Percentiles rank a stretch among this genome's conserved stretches.
phyloP scores from a whole-genome alignment of 305 asterid species.

The Fraxinus albicans region DNA sequence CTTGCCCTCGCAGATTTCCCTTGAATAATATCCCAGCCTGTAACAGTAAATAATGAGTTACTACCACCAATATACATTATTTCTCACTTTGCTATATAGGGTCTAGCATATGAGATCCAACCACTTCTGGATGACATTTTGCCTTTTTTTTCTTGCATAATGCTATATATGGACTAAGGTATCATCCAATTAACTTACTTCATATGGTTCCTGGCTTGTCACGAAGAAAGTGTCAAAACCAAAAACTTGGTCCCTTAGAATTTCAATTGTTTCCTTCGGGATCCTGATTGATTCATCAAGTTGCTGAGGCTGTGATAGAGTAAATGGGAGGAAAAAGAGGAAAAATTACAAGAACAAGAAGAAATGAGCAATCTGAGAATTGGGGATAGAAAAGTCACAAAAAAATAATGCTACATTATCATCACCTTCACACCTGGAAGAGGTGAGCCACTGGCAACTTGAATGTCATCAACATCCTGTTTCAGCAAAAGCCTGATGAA shows the following conservation, averaged over 20 bases:
- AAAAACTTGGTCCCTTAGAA: conserved; percentile 87
- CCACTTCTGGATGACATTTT: background rate
- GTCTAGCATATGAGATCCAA: background rate
- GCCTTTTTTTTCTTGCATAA: background rate
- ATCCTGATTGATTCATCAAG: conserved; percentile 77
- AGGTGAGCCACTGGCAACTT: conserved; percentile 88
- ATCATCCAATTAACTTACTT: conserved; percentile 53
- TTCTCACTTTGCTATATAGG: background rate
- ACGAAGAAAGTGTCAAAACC: conserved; percentile 95
- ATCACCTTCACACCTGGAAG: conserved; percentile 99
- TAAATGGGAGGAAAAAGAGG: conserved; percentile 26
- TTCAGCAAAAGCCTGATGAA: conserved; percentile 30
- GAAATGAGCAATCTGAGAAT: conserved; percentile 14
- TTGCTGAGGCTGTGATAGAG: conserved; percentile 53
- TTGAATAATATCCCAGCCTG: conserved; percentile 94
- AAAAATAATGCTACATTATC: conserved; percentile 24
- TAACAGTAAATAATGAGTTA: conserved; percentile 25
- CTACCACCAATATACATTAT: background rate
- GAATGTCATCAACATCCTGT: conserved; percentile 52
- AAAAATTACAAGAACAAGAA: conserved; percentile 13
- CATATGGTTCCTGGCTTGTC: conserved; percentile 98
- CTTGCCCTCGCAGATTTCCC: conserved; percentile 92
- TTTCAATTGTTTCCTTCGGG: conserved; percentile 81
- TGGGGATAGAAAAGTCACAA: conserved; percentile 7
- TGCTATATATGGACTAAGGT: background rate